Conservation (phyloP, 2,329 filamentous ascomycete genomes). For the Clarireedia homoeocarpa region DNA sequence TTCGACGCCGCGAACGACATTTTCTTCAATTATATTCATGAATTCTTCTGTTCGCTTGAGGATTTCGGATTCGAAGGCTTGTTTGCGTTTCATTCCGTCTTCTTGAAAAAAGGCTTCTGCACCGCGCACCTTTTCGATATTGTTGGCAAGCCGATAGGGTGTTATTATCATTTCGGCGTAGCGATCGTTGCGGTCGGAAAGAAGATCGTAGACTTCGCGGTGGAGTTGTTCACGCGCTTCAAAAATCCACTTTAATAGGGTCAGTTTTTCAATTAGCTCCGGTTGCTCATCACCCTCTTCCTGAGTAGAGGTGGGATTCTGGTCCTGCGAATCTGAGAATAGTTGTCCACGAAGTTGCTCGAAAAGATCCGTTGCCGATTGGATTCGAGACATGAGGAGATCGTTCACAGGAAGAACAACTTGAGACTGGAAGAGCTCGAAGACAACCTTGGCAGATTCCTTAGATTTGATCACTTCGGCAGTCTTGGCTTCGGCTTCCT, state of each 20-base stretch:
- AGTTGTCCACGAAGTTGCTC: constrained; percentile 65
- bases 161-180: constrained; percentile 78
- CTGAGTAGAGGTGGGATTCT: constrained; percentile 73
- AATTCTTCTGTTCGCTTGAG: constrained; percentile 70
- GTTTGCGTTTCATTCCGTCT: constrained; percentile 65
- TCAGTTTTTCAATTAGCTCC: constrained; percentile 88
- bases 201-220: constrained; percentile 74
- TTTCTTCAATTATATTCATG: constrained; percentile 69
- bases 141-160: constrained; percentile 68
- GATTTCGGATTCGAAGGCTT: constrained; percentile 63
- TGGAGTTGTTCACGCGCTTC: constrained; percentile 86
- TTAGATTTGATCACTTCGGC: constrained; percentile 65
- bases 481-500: constrained; percentile 65
- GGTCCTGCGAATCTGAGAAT: constrained; percentile 57
- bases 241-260: constrained; percentile 93
- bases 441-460: constrained; percentile 68
- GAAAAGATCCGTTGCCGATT: constrained; percentile 68
- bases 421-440: constrained; percentile 73
- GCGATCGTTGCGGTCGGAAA: constrained; percentile 76
- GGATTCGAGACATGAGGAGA: constrained; percentile 68
- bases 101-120: constrained; percentile 76
- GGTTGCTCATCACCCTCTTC: constrained; percentile 94
- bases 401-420: constrained; percentile 82
- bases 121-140: constrained; percentile 70
- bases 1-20: constrained; percentile 81